These are phyloP conservation scores for Lagerstroemia speciosa DNA, from an alignment of 345 rosid genomes.

Conservation along the genomic window DNA sequence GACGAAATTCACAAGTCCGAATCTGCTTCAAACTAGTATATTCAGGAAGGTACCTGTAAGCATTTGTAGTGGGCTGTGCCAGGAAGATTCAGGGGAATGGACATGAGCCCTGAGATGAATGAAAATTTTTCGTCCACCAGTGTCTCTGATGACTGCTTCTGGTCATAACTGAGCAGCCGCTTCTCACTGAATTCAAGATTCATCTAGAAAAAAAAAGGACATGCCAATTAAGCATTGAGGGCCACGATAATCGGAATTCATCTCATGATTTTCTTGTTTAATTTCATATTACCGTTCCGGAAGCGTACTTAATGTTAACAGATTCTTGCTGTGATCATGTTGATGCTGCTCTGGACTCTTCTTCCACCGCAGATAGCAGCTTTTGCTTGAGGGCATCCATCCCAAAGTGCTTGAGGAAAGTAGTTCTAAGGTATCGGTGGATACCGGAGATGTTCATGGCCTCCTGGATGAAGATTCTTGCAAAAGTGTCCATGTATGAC, in stretches of 20 bases:
- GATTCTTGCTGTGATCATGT: constrained; percentile 13
- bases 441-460: constrained; percentile 1
- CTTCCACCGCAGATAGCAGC: constrained; percentile 16
- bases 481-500: constrained; percentile 16
- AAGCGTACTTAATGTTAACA: constrained; percentile 4
- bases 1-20: too few relatives aligned
- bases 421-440: constrained; percentile 14
- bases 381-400: constrained; percentile 13
- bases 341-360: not conserved
- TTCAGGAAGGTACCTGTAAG: constrained; percentile 22
- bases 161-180: constrained; percentile 17
- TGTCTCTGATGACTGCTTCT: not conserved
- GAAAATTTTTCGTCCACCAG: constrained; percentile 11
- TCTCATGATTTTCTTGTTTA: not conserved
- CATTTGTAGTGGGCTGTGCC: constrained; percentile 28
- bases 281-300: not conserved
- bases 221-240: not conserved
- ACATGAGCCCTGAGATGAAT: constrained; percentile 11
- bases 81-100: constrained; percentile 29
- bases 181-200: constrained; percentile 15
- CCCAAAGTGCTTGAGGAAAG: constrained; percentile 13
- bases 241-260: not conserved
- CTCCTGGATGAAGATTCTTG: constrained; percentile 14
- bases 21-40: not conserved
- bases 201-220: constrained; percentile 14